phyloP scores from a whole-genome alignment of 1,284 basidiomycete genomes.

The Fomes fomentarius region DNA sequence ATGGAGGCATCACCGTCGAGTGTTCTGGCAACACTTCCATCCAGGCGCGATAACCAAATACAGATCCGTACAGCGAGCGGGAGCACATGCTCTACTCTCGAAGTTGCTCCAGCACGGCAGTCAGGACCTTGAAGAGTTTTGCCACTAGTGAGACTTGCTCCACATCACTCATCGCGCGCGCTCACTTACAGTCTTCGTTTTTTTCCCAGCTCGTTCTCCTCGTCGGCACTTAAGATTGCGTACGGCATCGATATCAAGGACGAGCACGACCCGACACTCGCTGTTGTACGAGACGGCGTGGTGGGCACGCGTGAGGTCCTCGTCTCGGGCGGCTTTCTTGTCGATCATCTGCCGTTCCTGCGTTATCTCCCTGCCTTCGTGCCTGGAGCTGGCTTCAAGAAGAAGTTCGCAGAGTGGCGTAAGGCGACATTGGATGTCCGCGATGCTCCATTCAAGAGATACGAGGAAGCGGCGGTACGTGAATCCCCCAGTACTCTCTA shows the following conservation, averaged over 20 bases:
- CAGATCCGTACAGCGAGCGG: neutral
- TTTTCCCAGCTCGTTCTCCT: conserved; percentile 10
- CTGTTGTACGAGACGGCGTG: conserved; percentile 7
- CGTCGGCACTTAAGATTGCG: conserved; percentile 15
- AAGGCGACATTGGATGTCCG: neutral
- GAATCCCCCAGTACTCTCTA: no score
- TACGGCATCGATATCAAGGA: conserved; percentile 19
- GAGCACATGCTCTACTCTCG: neutral
- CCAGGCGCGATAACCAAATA: neutral
- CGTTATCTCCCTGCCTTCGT: conserved; percentile 26
- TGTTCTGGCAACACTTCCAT: neutral
- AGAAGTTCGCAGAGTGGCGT: neutral
- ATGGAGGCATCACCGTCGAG: neutral
- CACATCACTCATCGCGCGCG: neutral
- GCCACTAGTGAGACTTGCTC: neutral
- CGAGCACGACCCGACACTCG: conserved; percentile 12
- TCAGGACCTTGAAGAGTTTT: neutral
- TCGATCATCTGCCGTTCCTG: conserved; percentile 20
- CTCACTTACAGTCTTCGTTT: neutral
- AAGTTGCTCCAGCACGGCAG: neutral
- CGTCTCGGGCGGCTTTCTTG: conserved; percentile 7
- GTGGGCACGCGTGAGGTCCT: neutral
- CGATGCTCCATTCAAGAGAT: neutral
- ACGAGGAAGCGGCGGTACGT: neutral
- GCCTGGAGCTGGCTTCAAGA: conserved; percentile 20